Base-by-base conservation (phyloP, 2,329 filamentous ascomycete genomes). In the Blumeria graminis region DNA sequence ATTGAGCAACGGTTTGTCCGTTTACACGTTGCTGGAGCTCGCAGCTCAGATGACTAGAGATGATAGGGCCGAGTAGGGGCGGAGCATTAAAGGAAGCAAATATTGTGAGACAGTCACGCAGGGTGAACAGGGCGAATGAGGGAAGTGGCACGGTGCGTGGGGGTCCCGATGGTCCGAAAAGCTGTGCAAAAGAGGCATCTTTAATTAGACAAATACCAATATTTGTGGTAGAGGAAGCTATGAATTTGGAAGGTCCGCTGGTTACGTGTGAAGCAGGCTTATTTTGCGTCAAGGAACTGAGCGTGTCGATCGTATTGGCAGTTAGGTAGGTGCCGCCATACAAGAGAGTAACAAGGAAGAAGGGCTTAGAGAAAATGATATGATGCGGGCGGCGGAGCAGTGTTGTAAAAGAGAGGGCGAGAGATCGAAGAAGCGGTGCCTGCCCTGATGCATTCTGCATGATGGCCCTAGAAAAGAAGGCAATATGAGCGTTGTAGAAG, bases 81-180 rank as follows among this genome's bases (percentile, higher is more conserved):
- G 90, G 90, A 1, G 94, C 71, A 66, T 95, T 95, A 75, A 95
- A 96, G 11, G 80, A 86, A 4, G 87, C 87, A 68, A 93, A 94
- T 63, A 94, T 88, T 55, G 89, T 94, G 59, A 94, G 71, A 69
- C 82, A 86, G 70, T 95, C 89, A 63, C 89, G 80, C 56, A 83
- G 66, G 3, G 85, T 81, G 72, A 94, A 95, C 57, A 94, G 77
- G 0, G 75, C 71, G 69, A 88, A 92, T 8, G 81, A 85, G 1
- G 82, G 72, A 35, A 79, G 69, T 0, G 85, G 81, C 0, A 94
- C 82, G 32, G 74, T 69, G 14, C 74, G 72, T 10, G 69, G 75
- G 0, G 71, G 67, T 57, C 68, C 73, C 0, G 71, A 70, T 0
- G 82, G 78, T 11, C 86, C 86, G 67, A 93, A 94, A 64, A 94